Base-by-base conservation (phyloP, 345 rosid species). In the Ceriops zippeliana region DNA sequence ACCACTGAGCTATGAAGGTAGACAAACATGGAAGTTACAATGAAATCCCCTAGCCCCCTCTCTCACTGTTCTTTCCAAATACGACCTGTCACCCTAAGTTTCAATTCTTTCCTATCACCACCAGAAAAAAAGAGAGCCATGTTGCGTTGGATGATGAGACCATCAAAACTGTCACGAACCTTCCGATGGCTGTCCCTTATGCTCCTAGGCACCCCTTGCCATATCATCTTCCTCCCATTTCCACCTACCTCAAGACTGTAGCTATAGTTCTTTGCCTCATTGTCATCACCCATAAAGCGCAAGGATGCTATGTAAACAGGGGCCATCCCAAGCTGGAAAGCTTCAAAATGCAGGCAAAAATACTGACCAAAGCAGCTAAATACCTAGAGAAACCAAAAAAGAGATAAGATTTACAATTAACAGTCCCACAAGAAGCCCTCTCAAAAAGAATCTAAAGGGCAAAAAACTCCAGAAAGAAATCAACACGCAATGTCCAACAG, bases 221-320 rank as follows among this genome's bases (percentile, higher is more conserved):
- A 89, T 37, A 67, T 79, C 89, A 86, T 69, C 81, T 87, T 87
- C 83, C 92, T 83, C 53, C 90, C 92, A 6, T 83, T 87, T 24
- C 96, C 96, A 52, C 96, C 89, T n/a, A 90, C 96, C 78, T 87
- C 92, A 6, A 90, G 96, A 63, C 90, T 85, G 79, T 90, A 90
- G 73, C 84, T 85, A 66, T 90, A 87, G 78, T 84, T 87, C 77
- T 85, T 90, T 4, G 96, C 92, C 72, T 82, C 92, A 17, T 82
- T 76, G 68, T 89, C 96, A n/a, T 87, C 88, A 6, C 92, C 96
- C 92, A 85, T 90, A 47, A 87, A 90, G 64, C 96, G 81, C 75
- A 85, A 73, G 81, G 87, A 90, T 65, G 92, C 92, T 59, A 86
- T 87, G 78, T 86, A 90, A 37, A 87, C 92, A 0, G 96, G 92